phyloP scores from a whole-genome alignment of 306 rosid species.

The Gillenia trifoliata region DNA sequence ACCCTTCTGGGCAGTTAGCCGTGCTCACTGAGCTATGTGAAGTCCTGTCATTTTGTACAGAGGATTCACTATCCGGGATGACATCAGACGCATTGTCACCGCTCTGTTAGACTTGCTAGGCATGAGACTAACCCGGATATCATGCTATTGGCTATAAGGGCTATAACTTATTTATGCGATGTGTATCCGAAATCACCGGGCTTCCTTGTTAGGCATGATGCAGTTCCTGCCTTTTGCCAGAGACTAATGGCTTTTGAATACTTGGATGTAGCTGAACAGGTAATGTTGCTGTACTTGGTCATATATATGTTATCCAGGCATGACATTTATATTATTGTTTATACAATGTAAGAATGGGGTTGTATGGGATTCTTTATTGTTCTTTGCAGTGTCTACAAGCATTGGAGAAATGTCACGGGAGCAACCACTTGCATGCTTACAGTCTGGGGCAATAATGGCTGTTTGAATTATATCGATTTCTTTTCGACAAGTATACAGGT shows the following conservation, averaged over 20 bases:
- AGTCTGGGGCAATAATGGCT: conserved; percentile 91
- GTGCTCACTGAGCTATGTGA: conserved; percentile 84
- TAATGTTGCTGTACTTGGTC: conserved; percentile 23
- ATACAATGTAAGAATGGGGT: conserved; percentile 14
- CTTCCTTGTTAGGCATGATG: conserved; percentile 82
- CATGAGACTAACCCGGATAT: conserved; percentile 65
- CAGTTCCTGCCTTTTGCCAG: conserved; percentile 76
- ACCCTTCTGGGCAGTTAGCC: conserved; percentile 61
- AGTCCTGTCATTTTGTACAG: conserved; percentile 81
- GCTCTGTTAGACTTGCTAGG: conserved; percentile 62
- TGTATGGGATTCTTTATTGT: conserved; percentile 12
- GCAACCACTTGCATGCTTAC: conserved; percentile 93
- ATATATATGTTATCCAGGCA: conserved; percentile 7
- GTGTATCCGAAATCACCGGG: conserved; percentile 73
- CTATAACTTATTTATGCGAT: conserved; percentile 88
- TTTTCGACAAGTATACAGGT: conserved; percentile 92
- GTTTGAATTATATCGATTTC: conserved; percentile 82
- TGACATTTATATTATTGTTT: not conserved
- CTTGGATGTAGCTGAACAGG: conserved; percentile 97
- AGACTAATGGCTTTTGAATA: conserved; percentile 73
- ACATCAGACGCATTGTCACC: conserved; percentile 67
- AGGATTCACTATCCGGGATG: conserved; percentile 78
- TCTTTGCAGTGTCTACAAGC: conserved; percentile 86
- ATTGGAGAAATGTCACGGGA: conserved; percentile 93
- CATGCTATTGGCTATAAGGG: conserved; percentile 83